Conservation (phyloP, 2,329 filamentous ascomycete genomes). For the Tolypocladium capitatum region DNA sequence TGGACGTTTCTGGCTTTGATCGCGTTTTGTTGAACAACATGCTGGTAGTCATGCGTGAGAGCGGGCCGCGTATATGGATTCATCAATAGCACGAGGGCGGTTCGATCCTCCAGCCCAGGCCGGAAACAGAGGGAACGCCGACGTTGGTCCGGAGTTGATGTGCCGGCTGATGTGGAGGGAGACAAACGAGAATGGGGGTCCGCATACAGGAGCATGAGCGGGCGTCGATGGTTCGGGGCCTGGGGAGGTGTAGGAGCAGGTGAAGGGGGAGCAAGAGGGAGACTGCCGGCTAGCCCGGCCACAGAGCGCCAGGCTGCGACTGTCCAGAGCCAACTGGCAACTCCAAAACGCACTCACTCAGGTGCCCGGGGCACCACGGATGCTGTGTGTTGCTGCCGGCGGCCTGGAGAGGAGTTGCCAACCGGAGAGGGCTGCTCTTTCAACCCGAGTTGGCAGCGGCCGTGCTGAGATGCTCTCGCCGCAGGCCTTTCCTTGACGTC, state of each 20-base stretch:
- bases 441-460: neutral
- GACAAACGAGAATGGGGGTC: neutral
- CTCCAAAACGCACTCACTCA: neutral
- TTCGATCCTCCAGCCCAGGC: neutral
- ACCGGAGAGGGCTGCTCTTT: neutral
- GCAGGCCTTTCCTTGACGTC: too few species aligned
- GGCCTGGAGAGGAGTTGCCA: neutral
- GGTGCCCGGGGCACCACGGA: too few species aligned
- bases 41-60: constrained; percentile 6
- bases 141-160: neutral
- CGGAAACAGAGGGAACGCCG: neutral
- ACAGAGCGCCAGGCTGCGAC: neutral
- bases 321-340: neutral
- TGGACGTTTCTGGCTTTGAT: constrained; percentile 3
- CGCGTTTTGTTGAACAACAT: constrained; percentile 11
- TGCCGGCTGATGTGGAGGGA: neutral
- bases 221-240: neutral
- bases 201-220: neutral
- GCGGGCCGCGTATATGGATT: neutral
- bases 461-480: too few species aligned
- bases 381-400: neutral
- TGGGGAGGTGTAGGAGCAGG: neutral
- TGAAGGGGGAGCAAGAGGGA: neutral
- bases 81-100: neutral
- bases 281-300: too few species aligned